These are phyloP conservation scores for Boletus tylopilopsis DNA, from an alignment of 768 basidiomycete species.

Conservation along the genomic window DNA sequence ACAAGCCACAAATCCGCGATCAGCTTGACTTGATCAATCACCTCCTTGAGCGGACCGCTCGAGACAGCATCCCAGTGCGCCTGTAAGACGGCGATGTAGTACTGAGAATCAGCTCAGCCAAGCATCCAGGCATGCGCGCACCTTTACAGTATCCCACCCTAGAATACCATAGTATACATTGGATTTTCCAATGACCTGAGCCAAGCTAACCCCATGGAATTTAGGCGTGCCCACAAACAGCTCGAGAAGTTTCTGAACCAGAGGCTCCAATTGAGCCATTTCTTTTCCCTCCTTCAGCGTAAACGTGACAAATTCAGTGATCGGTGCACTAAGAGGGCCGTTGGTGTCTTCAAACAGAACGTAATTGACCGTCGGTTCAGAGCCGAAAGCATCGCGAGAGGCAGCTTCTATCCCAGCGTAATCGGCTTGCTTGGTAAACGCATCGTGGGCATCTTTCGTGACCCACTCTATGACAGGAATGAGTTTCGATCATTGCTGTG, in stretches of 20 bases:
- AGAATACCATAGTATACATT: slow-evolving; percentile 28
- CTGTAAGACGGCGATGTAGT: slow-evolving; percentile 14
- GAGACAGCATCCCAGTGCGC: slow-evolving; percentile 35
- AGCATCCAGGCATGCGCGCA: slow-evolving; percentile 5
- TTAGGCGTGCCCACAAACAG: slow-evolving; percentile 16
- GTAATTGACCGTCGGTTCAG: slow-evolving; percentile 14
- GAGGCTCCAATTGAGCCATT: slow-evolving; percentile 16
- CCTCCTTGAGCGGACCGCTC: slow-evolving; percentile 24
- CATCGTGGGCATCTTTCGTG: slow-evolving; percentile 17
- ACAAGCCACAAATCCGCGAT: slow-evolving; percentile 32
- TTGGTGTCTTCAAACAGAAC: slow-evolving; percentile 22
- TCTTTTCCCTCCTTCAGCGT: slow-evolving; percentile 23
- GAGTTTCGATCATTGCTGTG: slow-evolving; percentile 5
- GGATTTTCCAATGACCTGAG: slow-evolving; percentile 14
- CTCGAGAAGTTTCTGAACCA: slow-evolving; percentile 23
- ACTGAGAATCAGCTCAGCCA: neutral
- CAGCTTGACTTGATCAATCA: slow-evolving; percentile 24
- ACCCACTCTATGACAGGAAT: slow-evolving; percentile 22
- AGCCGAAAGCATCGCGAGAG: slow-evolving; percentile 15
- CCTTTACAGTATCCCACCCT: slow-evolving; percentile 37
- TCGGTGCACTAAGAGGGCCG: slow-evolving; percentile 21
- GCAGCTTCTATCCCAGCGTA: slow-evolving; percentile 1
- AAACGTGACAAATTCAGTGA: slow-evolving; percentile 34
- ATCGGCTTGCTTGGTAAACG: slow-evolving; percentile 8
- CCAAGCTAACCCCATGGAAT: slow-evolving; percentile 32